A percentile compares a stretch with the other conserved stretches of the same genome.
These are phyloP conservation scores for Barnettozyma pratensis DNA, from an alignment of 805 yeast species.

Conservation along the genomic window DNA sequence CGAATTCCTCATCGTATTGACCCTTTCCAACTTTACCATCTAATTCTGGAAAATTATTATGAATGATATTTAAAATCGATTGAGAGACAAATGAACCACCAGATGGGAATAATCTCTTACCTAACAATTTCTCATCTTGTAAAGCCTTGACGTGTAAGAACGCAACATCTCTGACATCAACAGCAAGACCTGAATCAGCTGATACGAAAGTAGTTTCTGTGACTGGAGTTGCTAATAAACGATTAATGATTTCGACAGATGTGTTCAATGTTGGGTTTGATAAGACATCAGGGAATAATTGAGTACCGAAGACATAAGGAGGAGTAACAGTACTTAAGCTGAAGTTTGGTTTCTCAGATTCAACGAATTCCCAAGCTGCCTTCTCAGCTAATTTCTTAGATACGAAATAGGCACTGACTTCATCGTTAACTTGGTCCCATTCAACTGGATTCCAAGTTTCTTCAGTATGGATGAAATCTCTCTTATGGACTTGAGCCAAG, in stretches of 20 bases:
- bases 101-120: conserved; percentile 28
- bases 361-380: conserved; percentile 51
- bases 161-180: conserved; percentile 45
- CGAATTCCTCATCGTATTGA: conserved; percentile 27
- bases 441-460: conserved; percentile 42
- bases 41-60: conserved; percentile 35
- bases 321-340: conserved; percentile 44
- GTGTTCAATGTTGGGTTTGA: conserved; percentile 33
- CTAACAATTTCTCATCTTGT: conserved; percentile 14
- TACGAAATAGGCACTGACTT: conserved; percentile 43
- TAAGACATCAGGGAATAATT: conserved; percentile 39
- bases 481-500: conserved; percentile 11
- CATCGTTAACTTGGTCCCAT: conserved; percentile 37
- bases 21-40: conserved; percentile 39
- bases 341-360: conserved; percentile 31
- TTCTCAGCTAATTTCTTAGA: conserved; percentile 58
- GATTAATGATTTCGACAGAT: conserved; percentile 32
- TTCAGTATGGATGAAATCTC: conserved; percentile 26
- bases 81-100: conserved; percentile 22
- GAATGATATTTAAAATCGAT: conserved; percentile 21
- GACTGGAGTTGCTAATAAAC: conserved; percentile 23
- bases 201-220: conserved; percentile 10
- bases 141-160: conserved; percentile 36
- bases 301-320: conserved; percentile 53
- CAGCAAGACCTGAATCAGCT: conserved; percentile 8